Conservation (phyloP, 208 protist genomes). For the Wallacemonas sp. region DNA sequence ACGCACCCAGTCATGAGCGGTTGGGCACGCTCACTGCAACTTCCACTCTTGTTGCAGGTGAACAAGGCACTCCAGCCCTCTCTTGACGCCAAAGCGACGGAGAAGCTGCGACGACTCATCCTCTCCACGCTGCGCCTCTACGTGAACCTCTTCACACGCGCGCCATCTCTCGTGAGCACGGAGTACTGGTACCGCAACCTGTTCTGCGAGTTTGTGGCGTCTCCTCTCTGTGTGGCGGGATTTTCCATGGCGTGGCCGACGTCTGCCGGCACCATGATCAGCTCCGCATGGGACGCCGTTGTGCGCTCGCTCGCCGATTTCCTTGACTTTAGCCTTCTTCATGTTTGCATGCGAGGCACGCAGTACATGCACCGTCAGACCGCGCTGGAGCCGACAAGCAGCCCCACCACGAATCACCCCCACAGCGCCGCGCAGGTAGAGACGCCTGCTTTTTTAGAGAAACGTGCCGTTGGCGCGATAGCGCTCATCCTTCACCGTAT, state of each 20-base stretch:
- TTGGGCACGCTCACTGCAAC: constrained; percentile 68
- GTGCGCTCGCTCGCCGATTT: constrained; percentile 24
- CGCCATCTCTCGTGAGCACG: constrained; percentile 50
- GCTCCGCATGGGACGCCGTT: constrained; percentile 27
- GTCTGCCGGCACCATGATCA: constrained; percentile 28
- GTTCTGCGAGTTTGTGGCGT: constrained; percentile 60
- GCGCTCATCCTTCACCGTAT: constrained; percentile 40
- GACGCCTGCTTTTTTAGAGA: constrained; percentile 3
- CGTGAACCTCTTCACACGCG: constrained; percentile 45
- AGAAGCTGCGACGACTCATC: constrained; percentile 52
- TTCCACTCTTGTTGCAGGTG: constrained; percentile 59
- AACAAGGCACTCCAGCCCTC: constrained; percentile 18
- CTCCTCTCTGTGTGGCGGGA: constrained; percentile 75
- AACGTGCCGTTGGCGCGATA: constrained; percentile 19
- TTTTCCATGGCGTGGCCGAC: constrained; percentile 34
- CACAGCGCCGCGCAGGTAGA: constrained; percentile 3
- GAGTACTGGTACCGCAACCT: constrained; percentile 41
- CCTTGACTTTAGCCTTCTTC: constrained; percentile 22
- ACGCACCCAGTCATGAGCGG: constrained; percentile 17
- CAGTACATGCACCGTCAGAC: constrained; percentile 5
- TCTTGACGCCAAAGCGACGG: constrained; percentile 32
- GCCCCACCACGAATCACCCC: neutral
- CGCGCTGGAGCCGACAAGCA: no score
- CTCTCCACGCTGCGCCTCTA: constrained; percentile 56
- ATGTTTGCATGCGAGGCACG: constrained; percentile 4